Conservation (phyloP, 2,329 filamentous ascomycete genomes). For the Corniculantispora saksenae region DNA sequence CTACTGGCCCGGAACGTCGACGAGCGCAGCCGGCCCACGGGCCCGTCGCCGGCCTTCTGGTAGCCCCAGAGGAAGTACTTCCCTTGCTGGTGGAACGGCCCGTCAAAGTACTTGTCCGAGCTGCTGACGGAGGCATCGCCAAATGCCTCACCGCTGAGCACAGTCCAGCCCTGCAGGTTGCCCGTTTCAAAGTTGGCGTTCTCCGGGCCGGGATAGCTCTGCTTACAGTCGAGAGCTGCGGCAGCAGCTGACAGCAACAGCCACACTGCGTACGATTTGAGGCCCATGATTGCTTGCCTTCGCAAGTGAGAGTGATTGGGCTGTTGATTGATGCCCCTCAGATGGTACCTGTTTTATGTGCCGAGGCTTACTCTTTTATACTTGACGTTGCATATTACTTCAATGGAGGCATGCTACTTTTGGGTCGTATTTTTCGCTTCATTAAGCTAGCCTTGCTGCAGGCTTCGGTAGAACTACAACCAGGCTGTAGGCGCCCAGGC, state of each 20-base stretch:
- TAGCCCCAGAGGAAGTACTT: slow-evolving; percentile 29
- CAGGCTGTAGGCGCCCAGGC: not conserved
- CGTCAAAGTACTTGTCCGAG: slow-evolving; percentile 29
- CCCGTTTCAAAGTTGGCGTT: slow-evolving; percentile 32
- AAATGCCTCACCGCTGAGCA: slow-evolving; percentile 29
- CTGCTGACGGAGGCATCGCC: slow-evolving; percentile 27
- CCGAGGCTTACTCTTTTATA: not conserved
- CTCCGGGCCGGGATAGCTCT: slow-evolving; percentile 17
- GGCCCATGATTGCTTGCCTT: not conserved
- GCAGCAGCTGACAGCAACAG: not conserved
- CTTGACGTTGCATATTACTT: too few species aligned
- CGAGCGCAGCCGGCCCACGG: slow-evolving; percentile 31
- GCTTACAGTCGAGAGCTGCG: not conserved
- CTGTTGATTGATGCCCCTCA: not conserved
- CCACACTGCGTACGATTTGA: not conserved
- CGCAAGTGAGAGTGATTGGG: not conserved
- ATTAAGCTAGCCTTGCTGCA: not conserved
- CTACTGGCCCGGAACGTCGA: slow-evolving; percentile 30
- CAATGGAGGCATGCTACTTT: not conserved
- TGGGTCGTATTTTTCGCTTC: not conserved
- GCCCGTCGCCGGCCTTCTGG: slow-evolving; percentile 29
- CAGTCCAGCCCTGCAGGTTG: slow-evolving; percentile 29
- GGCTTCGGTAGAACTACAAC: not conserved
- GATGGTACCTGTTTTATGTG: not conserved
- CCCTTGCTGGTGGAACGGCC: slow-evolving; percentile 29